Conservation (phyloP, 2,329 filamentous ascomycete species). For the Ceratocystis diversiconidia region DNA sequence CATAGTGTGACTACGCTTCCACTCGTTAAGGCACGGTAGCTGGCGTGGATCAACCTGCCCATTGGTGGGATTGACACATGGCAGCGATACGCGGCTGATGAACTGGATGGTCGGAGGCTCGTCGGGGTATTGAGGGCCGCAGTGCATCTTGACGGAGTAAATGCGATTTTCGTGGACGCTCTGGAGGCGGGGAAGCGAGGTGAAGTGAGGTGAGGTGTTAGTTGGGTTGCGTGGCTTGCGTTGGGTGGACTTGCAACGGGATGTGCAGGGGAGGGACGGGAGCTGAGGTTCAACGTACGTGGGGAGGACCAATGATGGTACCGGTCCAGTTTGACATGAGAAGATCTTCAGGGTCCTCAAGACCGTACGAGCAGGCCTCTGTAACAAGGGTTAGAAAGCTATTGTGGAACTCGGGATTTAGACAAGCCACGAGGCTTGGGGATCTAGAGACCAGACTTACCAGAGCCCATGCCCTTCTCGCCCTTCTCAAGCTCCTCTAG, state of each 20-base stretch:
- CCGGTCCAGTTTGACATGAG: constrained; percentile 99
- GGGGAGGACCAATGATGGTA: constrained; percentile 89
- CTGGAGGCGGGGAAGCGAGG: constrained; percentile 30
- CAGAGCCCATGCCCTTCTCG: constrained; percentile 89
- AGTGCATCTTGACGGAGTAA: constrained; percentile 95
- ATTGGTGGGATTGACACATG: constrained; percentile 69
- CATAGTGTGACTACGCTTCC: constrained; percentile 90
- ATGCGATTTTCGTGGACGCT: constrained; percentile 97
- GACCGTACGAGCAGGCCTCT: constrained; percentile 95
- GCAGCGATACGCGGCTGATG: constrained; percentile 89
- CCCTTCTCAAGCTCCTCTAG: constrained; percentile 97
- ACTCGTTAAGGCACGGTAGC: constrained; percentile 72
- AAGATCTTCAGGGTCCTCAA: constrained; percentile 85
- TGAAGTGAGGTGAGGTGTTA: background rate
- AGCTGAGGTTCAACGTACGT: constrained; percentile 46
- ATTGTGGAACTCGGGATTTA: background rate
- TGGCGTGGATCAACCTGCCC: constrained; percentile 75
- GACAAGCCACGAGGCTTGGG: background rate
- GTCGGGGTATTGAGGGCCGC: constrained; percentile 79
- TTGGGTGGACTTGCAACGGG: background rate
- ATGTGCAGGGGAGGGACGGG: background rate
- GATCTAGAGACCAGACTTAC: constrained; percentile 32
- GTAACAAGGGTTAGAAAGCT: constrained; percentile 10
- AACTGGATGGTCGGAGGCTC: constrained; percentile 81
- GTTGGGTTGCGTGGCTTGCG: background rate